A percentile compares a stretch with the other conserved stretches of the same genome.
phyloP scores from a whole-genome alignment of 768 basidiomycete genomes.

The Serendipita sp. region DNA sequence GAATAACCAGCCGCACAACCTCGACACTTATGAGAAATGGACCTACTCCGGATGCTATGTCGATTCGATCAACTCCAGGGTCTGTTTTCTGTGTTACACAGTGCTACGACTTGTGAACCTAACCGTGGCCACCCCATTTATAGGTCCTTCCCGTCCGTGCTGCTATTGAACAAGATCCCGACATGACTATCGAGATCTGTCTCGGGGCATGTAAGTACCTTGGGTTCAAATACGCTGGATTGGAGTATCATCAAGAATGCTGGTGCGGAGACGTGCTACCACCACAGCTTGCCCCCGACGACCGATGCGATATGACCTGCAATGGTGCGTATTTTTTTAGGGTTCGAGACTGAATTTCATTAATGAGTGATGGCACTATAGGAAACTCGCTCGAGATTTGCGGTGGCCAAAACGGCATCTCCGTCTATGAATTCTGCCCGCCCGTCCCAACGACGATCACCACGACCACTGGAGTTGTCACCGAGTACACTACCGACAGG shows the following conservation, averaged over 20 bases:
- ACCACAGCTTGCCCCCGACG: background rate
- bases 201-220: background rate
- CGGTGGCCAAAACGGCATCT: background rate
- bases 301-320: slow-evolving; percentile 8
- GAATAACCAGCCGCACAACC: background rate
- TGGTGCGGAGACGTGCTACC: slow-evolving; percentile 5
- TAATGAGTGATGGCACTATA: background rate
- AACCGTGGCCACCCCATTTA: background rate
- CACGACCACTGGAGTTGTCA: background rate
- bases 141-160: background rate
- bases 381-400: background rate
- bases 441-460: background rate
- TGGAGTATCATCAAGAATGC: slow-evolving; percentile 8
- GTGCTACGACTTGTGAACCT: background rate
- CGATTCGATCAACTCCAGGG: background rate
- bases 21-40: background rate
- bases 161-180: background rate
- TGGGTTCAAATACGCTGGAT: slow-evolving; percentile 1
- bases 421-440: background rate
- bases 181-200: background rate
- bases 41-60: background rate
- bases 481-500: background rate
- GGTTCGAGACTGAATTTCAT: background rate
- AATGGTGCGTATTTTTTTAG: background rate
- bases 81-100: background rate